phyloP scores from a whole-genome alignment of 1,284 basidiomycete species.

The Apiotrichum laibachii region DNA sequence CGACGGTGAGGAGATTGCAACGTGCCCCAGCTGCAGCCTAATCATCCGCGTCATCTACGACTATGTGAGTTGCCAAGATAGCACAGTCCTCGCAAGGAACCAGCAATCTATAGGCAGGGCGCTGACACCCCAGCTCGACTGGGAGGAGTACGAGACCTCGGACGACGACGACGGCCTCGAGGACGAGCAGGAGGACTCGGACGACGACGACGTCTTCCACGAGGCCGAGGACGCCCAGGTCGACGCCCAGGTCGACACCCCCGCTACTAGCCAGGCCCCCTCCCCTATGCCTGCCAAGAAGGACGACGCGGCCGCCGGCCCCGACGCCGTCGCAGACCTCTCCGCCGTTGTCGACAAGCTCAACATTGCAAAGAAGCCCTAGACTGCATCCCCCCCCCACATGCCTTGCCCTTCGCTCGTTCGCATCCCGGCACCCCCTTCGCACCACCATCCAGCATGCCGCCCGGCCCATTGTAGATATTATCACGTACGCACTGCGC shows the following conservation, averaged over 20 bases:
- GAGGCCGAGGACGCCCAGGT: slow-evolving; percentile 1
- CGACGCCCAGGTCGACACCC: slow-evolving; percentile 6
- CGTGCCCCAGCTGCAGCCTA: slow-evolving; percentile 92
- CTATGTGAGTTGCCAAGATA: slow-evolving; percentile 64
- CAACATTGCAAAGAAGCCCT: not conserved
- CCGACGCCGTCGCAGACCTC: not conserved
- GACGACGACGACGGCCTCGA: slow-evolving; percentile 21
- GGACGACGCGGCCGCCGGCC: not conserved
- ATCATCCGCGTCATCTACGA: slow-evolving; percentile 93
- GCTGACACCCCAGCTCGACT: slow-evolving; percentile 45
- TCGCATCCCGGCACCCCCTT: not conserved
- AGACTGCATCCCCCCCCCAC: not conserved
- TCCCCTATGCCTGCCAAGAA: not conserved
- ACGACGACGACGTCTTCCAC: slow-evolving; percentile 18
- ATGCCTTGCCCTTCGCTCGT: not conserved
- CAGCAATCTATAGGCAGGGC: not conserved
- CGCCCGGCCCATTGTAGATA: not conserved
- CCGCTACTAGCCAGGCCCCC: slow-evolving; percentile 7
- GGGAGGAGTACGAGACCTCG: slow-evolving; percentile 49
- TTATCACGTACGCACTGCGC: not conserved
- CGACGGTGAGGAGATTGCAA: slow-evolving; percentile 93
- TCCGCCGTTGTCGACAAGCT: not conserved
- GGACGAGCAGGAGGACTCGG: too few relatives aligned
- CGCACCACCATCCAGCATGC: not conserved
- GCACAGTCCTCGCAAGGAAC: too few relatives aligned